These are phyloP conservation scores for Vachellia pachyceras DNA, from an alignment of 306 rosid species.

Conservation along the genomic window DNA sequence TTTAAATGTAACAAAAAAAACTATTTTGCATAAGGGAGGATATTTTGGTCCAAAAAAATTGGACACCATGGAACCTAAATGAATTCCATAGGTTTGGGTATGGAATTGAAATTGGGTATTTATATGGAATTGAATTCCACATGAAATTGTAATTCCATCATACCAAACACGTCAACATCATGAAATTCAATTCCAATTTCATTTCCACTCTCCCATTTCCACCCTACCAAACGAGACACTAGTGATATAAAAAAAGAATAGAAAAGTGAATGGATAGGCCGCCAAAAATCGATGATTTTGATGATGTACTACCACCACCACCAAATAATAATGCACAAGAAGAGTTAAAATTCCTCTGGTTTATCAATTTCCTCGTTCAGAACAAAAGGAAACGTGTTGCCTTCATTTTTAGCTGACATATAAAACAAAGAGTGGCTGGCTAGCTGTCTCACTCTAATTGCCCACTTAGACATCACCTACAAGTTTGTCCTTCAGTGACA, in stretches of 20 bases:
- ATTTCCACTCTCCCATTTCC: too few relatives aligned
- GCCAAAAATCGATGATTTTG: not conserved
- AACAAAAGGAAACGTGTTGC: not conserved
- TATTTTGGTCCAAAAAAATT: too few relatives aligned
- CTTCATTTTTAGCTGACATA: conserved; percentile 4
- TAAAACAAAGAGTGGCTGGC: not conserved
- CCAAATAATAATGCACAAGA: not conserved
- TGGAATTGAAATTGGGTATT: too few relatives aligned
- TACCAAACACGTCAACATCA: too few relatives aligned
- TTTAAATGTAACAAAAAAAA: too few relatives aligned
- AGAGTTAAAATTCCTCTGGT: not conserved
- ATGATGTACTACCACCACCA: not conserved
- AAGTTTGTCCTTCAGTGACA: not conserved
- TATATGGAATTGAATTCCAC: too few relatives aligned
- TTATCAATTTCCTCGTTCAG: not conserved
- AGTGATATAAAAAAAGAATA: not conserved
- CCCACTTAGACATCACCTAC: not conserved
- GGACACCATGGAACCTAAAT: too few relatives aligned
- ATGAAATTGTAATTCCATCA: too few relatives aligned
- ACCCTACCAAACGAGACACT: too few relatives aligned
- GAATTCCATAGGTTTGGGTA: too few relatives aligned
- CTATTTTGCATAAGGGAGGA: too few relatives aligned
- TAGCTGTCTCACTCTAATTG: not conserved
- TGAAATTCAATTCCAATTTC: too few relatives aligned
- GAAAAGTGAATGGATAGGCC: not conserved